phyloP scores from a whole-genome alignment of 108 stramenopile genomes.

The Nannochloropsis gaditana region DNA sequence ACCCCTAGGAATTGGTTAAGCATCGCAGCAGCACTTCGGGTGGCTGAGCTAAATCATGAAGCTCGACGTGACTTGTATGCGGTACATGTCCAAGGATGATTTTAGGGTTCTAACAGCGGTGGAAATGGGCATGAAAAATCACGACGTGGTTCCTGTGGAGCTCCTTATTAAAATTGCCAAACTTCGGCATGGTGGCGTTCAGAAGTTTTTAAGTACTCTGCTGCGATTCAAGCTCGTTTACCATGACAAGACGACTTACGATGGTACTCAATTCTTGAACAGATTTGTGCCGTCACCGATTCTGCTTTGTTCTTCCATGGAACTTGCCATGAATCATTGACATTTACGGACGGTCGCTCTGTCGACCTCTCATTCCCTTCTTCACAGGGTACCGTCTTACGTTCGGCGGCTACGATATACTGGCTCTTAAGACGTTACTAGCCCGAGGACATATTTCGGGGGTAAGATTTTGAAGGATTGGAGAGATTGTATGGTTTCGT shows the following conservation, averaged over 20 bases:
- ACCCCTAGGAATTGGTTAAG: not conserved
- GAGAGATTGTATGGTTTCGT: too few species aligned
- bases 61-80: conserved; percentile 59
- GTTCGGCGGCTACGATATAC: conserved; percentile 89
- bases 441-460: conserved; percentile 68
- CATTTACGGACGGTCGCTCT: too few species aligned
- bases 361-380: not conserved
- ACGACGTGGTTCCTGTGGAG: conserved; percentile 77
- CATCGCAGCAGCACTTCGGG: too few species aligned
- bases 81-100: conserved; percentile 65
- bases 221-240: conserved; percentile 85
- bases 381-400: conserved; percentile 75
- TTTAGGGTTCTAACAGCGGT: conserved; percentile 92
- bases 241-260: conserved; percentile 80
- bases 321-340: too few species aligned
- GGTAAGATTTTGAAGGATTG: conserved; percentile 36
- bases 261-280: conserved; percentile 10
- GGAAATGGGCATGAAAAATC: conserved; percentile 93
- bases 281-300: too few species aligned
- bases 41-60: conserved; percentile 40
- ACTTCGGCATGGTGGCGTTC: conserved; percentile 85
- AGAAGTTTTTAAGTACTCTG: conserved; percentile 75
- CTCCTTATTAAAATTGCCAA: conserved; percentile 79
- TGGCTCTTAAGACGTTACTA: conserved; percentile 80
- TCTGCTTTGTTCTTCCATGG: too few species aligned